Evolutionary conservation across 805 yeast species (phyloP).

Genomic region (Tanozyma kutaoensis): DNA sequence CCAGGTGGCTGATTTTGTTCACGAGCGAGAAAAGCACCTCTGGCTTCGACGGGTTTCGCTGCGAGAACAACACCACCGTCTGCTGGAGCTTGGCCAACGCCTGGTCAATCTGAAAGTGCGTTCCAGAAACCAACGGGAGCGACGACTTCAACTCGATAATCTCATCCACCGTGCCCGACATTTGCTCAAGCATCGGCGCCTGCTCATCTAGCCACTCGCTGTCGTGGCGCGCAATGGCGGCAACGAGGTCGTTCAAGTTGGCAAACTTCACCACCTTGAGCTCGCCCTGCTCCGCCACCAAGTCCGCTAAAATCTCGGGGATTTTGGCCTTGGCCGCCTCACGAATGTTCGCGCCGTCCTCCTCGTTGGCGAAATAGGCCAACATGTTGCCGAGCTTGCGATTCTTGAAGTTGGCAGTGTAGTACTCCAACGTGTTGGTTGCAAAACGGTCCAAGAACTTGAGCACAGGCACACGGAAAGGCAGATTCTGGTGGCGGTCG

Average conservation of each 20-base stretch:
- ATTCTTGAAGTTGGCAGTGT: slow-evolving; percentile 49
- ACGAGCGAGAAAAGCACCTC: slow-evolving; percentile 18
- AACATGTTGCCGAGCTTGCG: slow-evolving; percentile 54
- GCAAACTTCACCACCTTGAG: slow-evolving; percentile 53
- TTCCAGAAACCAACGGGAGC: slow-evolving; percentile 35
- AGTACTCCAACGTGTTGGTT: slow-evolving; percentile 57
- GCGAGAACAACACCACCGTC: slow-evolving; percentile 16
- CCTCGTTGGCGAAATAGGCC: slow-evolving; percentile 47
- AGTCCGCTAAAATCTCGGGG: slow-evolving; percentile 30
- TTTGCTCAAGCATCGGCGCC: slow-evolving; percentile 26
- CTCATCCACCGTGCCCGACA: slow-evolving; percentile 29
- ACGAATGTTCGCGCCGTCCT: slow-evolving; percentile 45
- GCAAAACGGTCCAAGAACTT: slow-evolving; percentile 77
- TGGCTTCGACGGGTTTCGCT: slow-evolving; percentile 9
- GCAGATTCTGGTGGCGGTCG: slow-evolving; percentile 76
- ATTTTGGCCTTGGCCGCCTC: slow-evolving; percentile 41
- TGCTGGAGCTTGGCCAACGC: slow-evolving; percentile 50
- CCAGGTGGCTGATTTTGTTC: slow-evolving; percentile 28
- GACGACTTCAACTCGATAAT: slow-evolving; percentile 23
- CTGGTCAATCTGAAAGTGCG: slow-evolving; percentile 61
- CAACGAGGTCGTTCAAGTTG: slow-evolving; percentile 55
- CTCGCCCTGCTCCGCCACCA: slow-evolving; percentile 33
- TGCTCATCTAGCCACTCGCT: slow-evolving; percentile 47
- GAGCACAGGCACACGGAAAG: slow-evolving; percentile 85
- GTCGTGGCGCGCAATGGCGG: slow-evolving; percentile 37